Conservation (phyloP, 78 protist genomes). For the Dictyostelium firmibasis region DNA sequence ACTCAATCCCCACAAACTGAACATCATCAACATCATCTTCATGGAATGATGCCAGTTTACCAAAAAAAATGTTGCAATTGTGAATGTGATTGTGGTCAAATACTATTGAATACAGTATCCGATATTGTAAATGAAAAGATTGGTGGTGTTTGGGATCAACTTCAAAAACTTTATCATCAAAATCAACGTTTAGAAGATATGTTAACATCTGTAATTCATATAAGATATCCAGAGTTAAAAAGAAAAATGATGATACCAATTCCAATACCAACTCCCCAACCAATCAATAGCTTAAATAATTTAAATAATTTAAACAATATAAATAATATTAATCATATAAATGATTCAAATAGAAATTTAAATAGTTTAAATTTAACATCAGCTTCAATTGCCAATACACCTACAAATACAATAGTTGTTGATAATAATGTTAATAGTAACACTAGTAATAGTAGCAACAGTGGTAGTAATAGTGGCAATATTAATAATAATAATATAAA, state of each 20-base stretch:
- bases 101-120: constrained; percentile 1
- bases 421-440: not conserved
- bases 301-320: not conserved
- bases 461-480: not conserved
- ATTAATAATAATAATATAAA: not conserved
- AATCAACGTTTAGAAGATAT: constrained; percentile 46
- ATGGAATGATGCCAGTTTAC: not conserved
- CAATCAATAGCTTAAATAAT: not conserved
- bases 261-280: not conserved
- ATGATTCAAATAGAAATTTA: not conserved
- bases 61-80: constrained; percentile 53
- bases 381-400: not conserved
- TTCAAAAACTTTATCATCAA: constrained; percentile 1
- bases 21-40: constrained; percentile 21
- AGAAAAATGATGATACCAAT: constrained; percentile 4
- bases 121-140: constrained; percentile 42
- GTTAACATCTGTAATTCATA: constrained; percentile 22
- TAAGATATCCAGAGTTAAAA: constrained; percentile 52
- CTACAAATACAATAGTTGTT: too few species aligned
- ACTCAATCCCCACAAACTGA: not conserved
- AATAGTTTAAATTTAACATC: not conserved
- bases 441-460: not conserved
- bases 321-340: not conserved
- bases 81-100: constrained; percentile 77
- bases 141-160: constrained; percentile 20